Conservation (phyloP, 345 rosid genomes). For the Gossypioides kirkii region DNA sequence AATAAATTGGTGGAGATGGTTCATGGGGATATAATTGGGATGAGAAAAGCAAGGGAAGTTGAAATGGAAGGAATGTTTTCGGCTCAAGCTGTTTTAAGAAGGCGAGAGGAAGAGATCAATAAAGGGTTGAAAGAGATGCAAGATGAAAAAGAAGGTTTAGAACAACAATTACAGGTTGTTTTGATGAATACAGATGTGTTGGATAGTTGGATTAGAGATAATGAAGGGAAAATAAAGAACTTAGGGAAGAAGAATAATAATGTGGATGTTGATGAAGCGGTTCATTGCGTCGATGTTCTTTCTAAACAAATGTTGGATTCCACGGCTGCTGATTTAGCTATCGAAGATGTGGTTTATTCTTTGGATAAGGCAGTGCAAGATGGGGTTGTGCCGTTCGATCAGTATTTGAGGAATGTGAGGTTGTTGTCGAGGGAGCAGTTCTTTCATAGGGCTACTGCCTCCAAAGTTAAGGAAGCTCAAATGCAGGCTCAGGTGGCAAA, state of each 20-base stretch:
- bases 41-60: constrained; percentile 65
- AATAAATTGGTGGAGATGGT: constrained; percentile 62
- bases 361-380: constrained; percentile 74
- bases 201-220: constrained; percentile 66
- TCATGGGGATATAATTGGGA: constrained; percentile 45
- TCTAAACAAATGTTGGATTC: constrained; percentile 84
- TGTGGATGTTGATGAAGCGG: constrained; percentile 52
- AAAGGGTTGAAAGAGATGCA: constrained; percentile 65
- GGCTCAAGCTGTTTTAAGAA: constrained; percentile 60
- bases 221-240: constrained; percentile 40
- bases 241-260: constrained; percentile 20
- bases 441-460: constrained; percentile 70
- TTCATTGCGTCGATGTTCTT: constrained; percentile 47
- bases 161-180: constrained; percentile 77
- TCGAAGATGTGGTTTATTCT: constrained; percentile 71
- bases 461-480: constrained; percentile 70
- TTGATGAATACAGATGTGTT: constrained; percentile 64
- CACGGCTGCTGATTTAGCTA: constrained; percentile 69
- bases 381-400: constrained; percentile 64
- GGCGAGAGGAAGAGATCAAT: constrained; percentile 53
- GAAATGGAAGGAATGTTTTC: constrained; percentile 74
- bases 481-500: constrained; percentile 88
- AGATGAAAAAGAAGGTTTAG: constrained; percentile 68
- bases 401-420: constrained; percentile 84
- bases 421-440: constrained; percentile 90